Conservation (phyloP, 441 rosid genomes). For the Cnidoscolus chayamansa region DNA sequence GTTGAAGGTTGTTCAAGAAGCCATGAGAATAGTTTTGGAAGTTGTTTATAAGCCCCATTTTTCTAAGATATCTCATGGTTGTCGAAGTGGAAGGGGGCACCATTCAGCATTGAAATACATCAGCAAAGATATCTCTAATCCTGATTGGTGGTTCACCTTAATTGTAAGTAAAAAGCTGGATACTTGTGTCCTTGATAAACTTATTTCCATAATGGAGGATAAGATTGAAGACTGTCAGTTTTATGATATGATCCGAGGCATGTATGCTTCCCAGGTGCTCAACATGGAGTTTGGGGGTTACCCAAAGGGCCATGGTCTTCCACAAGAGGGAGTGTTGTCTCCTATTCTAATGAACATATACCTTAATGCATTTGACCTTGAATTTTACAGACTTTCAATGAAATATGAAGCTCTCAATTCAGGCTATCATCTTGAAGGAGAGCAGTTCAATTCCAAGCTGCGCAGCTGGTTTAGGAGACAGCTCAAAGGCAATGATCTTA, state of each 20-base stretch:
- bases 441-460: constrained; percentile 49
- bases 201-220: constrained; percentile 66
- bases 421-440: constrained; percentile 27
- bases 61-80: constrained; percentile 89
- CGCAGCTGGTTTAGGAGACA: constrained; percentile 86
- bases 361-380: constrained; percentile 69
- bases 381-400: constrained; percentile 68
- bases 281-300: constrained; percentile 88
- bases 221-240: constrained; percentile 55
- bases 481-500: constrained; percentile 46
- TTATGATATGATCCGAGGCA: constrained; percentile 44
- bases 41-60: constrained; percentile 75
- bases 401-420: constrained; percentile 67
- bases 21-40: constrained; percentile 74
- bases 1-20: constrained; percentile 74
- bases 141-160: constrained; percentile 89
- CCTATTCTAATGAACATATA: constrained; percentile 79
- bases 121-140: constrained; percentile 48
- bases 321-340: constrained; percentile 86
- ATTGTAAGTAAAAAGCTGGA: constrained; percentile 51
- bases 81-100: constrained; percentile 83
- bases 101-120: constrained; percentile 70
- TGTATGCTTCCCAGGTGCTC: constrained; percentile 68
- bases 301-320: constrained; percentile 95
- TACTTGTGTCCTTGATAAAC: constrained; percentile 43